phyloP scores from a whole-genome alignment of 2,329 filamentous ascomycete species.

The Fusarium sp. region DNA sequence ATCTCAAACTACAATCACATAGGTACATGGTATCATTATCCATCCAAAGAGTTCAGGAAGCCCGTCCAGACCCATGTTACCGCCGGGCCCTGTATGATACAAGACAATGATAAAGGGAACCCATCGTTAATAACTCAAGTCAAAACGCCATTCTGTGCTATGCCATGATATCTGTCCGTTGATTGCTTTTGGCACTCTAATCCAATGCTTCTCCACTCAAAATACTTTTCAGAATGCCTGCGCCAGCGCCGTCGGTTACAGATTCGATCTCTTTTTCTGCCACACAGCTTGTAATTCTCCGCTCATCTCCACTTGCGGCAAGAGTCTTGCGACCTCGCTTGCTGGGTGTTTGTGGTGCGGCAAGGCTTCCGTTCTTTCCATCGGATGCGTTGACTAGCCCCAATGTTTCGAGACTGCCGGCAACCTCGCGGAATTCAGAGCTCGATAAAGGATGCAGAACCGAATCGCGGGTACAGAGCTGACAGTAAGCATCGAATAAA shows the following conservation, averaged over 20 bases:
- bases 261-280: slow-evolving; percentile 81
- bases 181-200: slow-evolving; percentile 41
- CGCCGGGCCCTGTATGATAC: slow-evolving; percentile 27
- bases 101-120: slow-evolving; percentile 10
- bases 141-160: slow-evolving; percentile 38
- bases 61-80: slow-evolving; percentile 11
- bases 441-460: slow-evolving; percentile 87
- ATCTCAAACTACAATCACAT: slow-evolving; percentile 23
- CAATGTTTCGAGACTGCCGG: slow-evolving; percentile 87
- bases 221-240: slow-evolving; percentile 70
- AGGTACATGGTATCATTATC: slow-evolving; percentile 29
- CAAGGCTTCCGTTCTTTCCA: slow-evolving; percentile 74
- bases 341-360: slow-evolving; percentile 73
- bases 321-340: slow-evolving; percentile 70
- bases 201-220: slow-evolving; percentile 69
- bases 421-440: slow-evolving; percentile 93
- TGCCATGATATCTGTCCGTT: slow-evolving; percentile 11
- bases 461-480: slow-evolving; percentile 86
- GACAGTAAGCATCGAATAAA: slow-evolving; percentile 84
- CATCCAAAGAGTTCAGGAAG: slow-evolving; percentile 9
- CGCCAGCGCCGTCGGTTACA: slow-evolving; percentile 71
- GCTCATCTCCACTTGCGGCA: slow-evolving; percentile 72
- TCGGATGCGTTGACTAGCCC: slow-evolving; percentile 78
- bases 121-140: neutral
- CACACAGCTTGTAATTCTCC: slow-evolving; percentile 79